Evolutionary conservation across 805 yeast genomes (phyloP).

Genomic region (Pichia sporocuriosa): DNA sequence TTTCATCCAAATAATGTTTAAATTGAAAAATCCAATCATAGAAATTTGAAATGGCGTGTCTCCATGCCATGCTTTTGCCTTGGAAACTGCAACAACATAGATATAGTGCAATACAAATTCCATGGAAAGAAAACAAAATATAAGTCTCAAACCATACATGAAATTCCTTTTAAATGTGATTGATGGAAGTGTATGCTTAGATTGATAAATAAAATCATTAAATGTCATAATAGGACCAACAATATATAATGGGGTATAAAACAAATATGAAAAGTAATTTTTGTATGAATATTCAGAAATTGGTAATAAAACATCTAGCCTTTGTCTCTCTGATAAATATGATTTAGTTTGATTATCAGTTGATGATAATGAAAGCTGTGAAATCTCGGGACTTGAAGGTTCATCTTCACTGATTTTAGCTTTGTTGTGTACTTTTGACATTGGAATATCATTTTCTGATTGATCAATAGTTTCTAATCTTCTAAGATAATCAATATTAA

Average conservation of each 20-base stretch:
- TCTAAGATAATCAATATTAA: constrained; percentile 66
- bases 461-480: constrained; percentile 22
- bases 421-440: constrained; percentile 3
- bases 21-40: constrained; percentile 87
- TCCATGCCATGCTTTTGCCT: constrained; percentile 82
- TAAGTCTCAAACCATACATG: constrained; percentile 60
- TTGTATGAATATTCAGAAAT: constrained; percentile 50
- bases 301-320: constrained; percentile 60
- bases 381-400: neutral
- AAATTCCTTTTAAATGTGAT: constrained; percentile 46
- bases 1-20: constrained; percentile 90
- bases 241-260: constrained; percentile 83
- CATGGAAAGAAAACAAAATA: constrained; percentile 76
- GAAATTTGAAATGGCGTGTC: constrained; percentile 89
- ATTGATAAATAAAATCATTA: constrained; percentile 83
- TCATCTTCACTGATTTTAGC: constrained; percentile 15
- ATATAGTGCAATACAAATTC: constrained; percentile 81
- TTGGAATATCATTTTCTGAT: constrained; percentile 6
- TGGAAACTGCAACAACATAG: constrained; percentile 90
- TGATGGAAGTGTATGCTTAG: constrained; percentile 50
- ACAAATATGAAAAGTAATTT: constrained; percentile 68
- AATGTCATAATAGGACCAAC: constrained; percentile 95
- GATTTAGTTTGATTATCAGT: constrained; percentile 3
- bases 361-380: neutral
- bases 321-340: constrained; percentile 51